Base-by-base conservation (phyloP, 192 early-diverging fungal genomes). In the Coemansia sp. region DNA sequence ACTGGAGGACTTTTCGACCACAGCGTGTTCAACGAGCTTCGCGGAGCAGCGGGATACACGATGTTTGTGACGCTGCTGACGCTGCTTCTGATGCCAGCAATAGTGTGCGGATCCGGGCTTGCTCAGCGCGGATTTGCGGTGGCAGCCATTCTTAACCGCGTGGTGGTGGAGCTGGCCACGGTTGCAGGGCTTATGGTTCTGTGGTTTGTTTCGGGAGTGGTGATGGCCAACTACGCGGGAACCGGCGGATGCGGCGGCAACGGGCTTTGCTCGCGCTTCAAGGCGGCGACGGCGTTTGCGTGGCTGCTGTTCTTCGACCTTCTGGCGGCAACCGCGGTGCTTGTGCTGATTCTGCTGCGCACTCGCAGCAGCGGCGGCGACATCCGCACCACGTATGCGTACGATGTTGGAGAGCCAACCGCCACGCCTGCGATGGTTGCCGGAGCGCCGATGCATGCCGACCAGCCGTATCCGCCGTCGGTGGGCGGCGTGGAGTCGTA, bases 51-150 rank as follows among this genome's bases (percentile, higher is more conserved):
- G 1, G 74, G 74, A 11, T 82, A 70, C 62, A 82, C 79, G 16
- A 76, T 82, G 79, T 82, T 82, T 71, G 74, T 76, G 12, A 74
- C 75, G 2, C 43, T 76, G 14, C 48, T 65, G n/a, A 70, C 64
- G 11, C 65, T 82, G 43, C 44, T 82, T 22, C 22, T 72, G 9
- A 56, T 74, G 3, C 79, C 79, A 1, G 5, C 63, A 1, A 9
- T 82, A 11, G 54, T 65, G 22, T 82, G 73, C 56, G 75, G 70
- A 65, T 62, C 37, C 55, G 7, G 68, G 0, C 41, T 82, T 38
- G 65, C 45, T 11, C 62, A 41, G 60, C 55, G 58, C 17, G 74
- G 74, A 14, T 5, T 81, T 14, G 25, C 37, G 2, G 56, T 72
- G 22, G 56, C 57, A 5, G 41, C 66, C 20, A 49, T 45, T 5